phyloP scores from a whole-genome alignment of 768 basidiomycete genomes.

The Dacryopinax primogenitus region DNA sequence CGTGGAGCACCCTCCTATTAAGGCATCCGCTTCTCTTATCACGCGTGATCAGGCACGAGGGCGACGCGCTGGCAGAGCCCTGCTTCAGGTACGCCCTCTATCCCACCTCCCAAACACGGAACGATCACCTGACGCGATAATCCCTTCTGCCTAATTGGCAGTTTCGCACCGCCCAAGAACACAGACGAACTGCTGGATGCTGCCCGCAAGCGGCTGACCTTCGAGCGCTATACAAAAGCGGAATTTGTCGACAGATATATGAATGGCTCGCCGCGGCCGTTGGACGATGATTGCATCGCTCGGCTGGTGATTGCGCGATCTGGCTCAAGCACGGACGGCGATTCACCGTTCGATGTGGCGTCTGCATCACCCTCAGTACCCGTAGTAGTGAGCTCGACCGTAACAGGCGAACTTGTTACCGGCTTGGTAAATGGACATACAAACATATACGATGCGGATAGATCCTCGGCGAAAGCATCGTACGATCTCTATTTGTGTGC shows the following conservation, averaged over 20 bases:
- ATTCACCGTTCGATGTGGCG: too few species aligned
- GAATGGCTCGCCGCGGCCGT: background rate
- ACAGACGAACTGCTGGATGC: background rate
- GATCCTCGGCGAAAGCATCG: background rate
- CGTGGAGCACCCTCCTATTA: conserved; percentile 60
- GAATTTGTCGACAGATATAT: background rate
- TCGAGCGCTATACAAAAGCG: background rate
- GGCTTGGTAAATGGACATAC: too few species aligned
- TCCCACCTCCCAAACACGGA: background rate
- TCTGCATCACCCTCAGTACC: too few species aligned
- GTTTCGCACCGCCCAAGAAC: background rate
- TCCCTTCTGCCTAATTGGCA: background rate
- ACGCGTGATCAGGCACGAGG: conserved; percentile 37
- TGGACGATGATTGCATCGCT: background rate
- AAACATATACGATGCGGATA: too few species aligned
- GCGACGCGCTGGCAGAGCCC: conserved; percentile 19
- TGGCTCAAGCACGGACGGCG: background rate
- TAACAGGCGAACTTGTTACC: too few species aligned
- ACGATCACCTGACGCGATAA: background rate
- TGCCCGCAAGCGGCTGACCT: background rate
- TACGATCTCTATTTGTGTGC: conserved; percentile 61
- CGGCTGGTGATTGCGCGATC: background rate
- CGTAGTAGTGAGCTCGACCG: too few species aligned
- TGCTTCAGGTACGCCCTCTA: background rate
- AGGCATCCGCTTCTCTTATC: conserved; percentile 62